Evolutionary conservation across 2,329 filamentous ascomycete genomes (phyloP), one percentile per base, ranked within the genome.

Genomic region (Pyricularia pennisetigena): DNA sequence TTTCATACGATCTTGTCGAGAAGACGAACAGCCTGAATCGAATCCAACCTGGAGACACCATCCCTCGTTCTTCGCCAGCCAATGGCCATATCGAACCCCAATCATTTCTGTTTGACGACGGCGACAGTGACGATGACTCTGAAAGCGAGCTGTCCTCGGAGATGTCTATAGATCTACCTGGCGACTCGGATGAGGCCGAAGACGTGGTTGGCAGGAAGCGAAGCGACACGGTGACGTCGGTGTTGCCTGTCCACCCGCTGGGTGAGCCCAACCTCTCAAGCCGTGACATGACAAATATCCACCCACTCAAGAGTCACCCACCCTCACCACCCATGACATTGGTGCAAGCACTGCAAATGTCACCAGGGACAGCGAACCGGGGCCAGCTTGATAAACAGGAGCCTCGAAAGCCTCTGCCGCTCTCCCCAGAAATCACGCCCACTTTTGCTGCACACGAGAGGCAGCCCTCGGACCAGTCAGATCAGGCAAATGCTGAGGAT

Each of bases 111-210:
- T 61, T 61, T 26, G 57, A 61, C 57, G 57, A 61, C 3, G 57
- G 23, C 7, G 79, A 83, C 24, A 79, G 79, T 16, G 76, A 76
- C 16, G 85, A 83, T 67, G 81, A 82, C 62, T 76, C 79, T 63
- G 83, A 82, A 61, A 87, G 83, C 32, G 86, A 89, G 69, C 78
- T 90, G 8, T 90, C 87, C 2, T 89, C 87, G 0, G 87, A 89
- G 71, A 72, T 90, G 62, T 89, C 87, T 0, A 76, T 79, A 1
- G 85, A 87, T n/a, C 75, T 79, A 2, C 72, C 81, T 2, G 78
- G 78, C 7, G 71, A 73, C 8, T 77, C 78, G 16, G 76, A 75
- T 0, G 71, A 71, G 0, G 71, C 68, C 8, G 72, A 72, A 7
- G 69, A 69, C 74, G 71, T 14, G 10, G 10, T 69, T 68, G 70